Conservation (phyloP, 257 asterid species). For the Solanum paucissectum region DNA sequence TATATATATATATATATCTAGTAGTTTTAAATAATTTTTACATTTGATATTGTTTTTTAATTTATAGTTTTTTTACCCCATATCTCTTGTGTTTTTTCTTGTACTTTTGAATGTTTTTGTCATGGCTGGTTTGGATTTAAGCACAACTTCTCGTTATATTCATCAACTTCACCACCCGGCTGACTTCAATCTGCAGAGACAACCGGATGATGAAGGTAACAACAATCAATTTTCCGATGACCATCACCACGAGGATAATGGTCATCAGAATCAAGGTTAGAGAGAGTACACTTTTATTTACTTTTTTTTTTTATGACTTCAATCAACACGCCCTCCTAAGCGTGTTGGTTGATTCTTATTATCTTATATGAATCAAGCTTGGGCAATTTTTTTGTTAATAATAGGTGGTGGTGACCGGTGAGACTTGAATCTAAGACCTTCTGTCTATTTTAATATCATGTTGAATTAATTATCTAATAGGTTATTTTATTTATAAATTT, state of each 20-base stretch:
- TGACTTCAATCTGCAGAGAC: slow-evolving; percentile 1
- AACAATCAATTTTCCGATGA: not conserved
- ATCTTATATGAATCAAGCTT: not conserved
- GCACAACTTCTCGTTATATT: not conserved
- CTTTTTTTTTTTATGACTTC: not conserved
- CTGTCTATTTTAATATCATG: not conserved
- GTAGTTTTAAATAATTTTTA: not conserved
- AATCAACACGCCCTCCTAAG: too few species aligned
- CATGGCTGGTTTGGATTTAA: slow-evolving; percentile 12
- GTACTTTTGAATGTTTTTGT: slow-evolving; percentile 6
- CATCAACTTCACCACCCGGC: slow-evolving; percentile 5
- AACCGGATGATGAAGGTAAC: not conserved
- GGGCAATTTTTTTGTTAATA: not conserved
- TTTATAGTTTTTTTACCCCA: not conserved
- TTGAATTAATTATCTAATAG: not conserved
- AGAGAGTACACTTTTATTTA: not conserved
- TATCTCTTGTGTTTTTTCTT: not conserved
- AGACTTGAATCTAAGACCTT: not conserved
- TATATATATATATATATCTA: too few species aligned
- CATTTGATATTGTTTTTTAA: not conserved
- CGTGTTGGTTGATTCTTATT: not conserved
- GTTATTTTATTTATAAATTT: not conserved
- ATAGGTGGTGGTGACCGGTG: not conserved
- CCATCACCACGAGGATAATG: not conserved
- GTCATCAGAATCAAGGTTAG: not conserved